Evolutionary conservation across 1,284 basidiomycete genomes (phyloP).

Genomic region (Rhizopogon hawkerae): DNA sequence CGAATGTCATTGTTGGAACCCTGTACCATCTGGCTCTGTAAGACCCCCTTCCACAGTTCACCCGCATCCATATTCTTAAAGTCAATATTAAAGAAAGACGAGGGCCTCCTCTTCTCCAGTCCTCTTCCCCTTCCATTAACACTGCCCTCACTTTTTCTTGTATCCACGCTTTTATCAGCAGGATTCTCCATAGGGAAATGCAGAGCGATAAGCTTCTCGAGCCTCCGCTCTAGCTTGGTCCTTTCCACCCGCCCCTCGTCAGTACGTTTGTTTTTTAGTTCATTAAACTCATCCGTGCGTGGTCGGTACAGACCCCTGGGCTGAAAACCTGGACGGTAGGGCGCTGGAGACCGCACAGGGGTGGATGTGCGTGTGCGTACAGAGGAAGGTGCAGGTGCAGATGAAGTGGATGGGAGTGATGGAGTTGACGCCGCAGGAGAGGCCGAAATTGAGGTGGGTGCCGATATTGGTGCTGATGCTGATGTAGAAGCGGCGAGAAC

Average conservation of each 20-base stretch:
- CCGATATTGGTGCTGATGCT: constrained; percentile 1
- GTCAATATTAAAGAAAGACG: constrained; percentile 63
- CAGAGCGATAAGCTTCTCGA: constrained; percentile 78
- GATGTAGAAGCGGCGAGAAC: constrained; percentile 5
- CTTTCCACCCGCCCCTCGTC: constrained; percentile 68
- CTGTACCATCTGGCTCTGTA: constrained; percentile 33
- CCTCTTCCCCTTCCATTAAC: constrained; percentile 15
- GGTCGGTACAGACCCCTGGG: constrained; percentile 57
- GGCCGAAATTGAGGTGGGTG: constrained; percentile 10
- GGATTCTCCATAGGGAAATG: constrained; percentile 56
- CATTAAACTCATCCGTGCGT: constrained; percentile 73
- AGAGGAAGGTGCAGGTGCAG: constrained; percentile 11
- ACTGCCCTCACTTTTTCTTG: constrained; percentile 16
- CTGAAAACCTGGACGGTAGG: constrained; percentile 65
- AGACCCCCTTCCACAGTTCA: constrained; percentile 53
- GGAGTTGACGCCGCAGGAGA: constrained; percentile 17
- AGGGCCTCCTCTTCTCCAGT: constrained; percentile 36
- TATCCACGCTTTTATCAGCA: constrained; percentile 2
- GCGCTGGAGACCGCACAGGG: constrained; percentile 30
- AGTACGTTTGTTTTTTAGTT: constrained; percentile 43
- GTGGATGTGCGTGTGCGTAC: constrained; percentile 14
- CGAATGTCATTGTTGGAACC: constrained; percentile 47
- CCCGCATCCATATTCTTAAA: constrained; percentile 52
- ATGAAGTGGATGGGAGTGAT: constrained; percentile 35
- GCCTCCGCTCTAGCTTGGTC: constrained; percentile 69